These are phyloP conservation scores for Sphaceloma murrayae DNA, from an alignment of 2,329 filamentous ascomycete species.

Conservation along the genomic window DNA sequence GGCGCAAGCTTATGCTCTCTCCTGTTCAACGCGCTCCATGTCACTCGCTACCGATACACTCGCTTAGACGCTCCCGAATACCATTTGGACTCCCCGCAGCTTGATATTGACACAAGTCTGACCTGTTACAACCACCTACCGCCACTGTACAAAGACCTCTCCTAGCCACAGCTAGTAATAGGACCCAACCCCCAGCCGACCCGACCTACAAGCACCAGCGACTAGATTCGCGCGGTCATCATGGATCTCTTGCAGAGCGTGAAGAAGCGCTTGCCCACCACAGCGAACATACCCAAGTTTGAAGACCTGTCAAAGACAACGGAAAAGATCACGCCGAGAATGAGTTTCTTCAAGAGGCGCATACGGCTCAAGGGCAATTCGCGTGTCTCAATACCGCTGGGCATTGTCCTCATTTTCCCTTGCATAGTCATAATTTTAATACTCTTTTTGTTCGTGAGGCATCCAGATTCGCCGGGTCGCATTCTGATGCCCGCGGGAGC, in stretches of 20 bases:
- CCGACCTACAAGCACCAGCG: too few relatives aligned
- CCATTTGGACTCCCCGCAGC: too few relatives aligned
- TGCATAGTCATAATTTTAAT: conserved; percentile 85
- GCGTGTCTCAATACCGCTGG: conserved; percentile 81
- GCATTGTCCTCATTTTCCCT: conserved; percentile 86
- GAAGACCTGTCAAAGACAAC: conserved; percentile 36
- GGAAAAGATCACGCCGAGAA: conserved; percentile 39
- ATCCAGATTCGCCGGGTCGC: conserved; percentile 71
- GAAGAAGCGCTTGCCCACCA: conserved; percentile 37
- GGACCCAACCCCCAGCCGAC: too few relatives aligned
- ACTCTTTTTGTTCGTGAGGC: conserved; percentile 76
- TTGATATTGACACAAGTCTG: too few relatives aligned
- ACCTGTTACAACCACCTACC: background rate
- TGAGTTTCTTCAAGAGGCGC: conserved; percentile 77
- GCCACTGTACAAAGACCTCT: background rate
- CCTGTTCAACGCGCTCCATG: conserved; percentile 13
- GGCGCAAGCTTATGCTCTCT: conserved; percentile 14
- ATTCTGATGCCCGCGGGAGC: conserved; percentile 82
- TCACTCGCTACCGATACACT: conserved; percentile 12
- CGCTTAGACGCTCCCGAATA: conserved; percentile 15
- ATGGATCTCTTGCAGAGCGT: conserved; percentile 39
- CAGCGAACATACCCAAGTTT: conserved; percentile 35
- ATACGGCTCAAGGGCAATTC: conserved; percentile 87
- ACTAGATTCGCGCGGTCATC: conserved; percentile 14
- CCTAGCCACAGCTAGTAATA: too few relatives aligned